Base-by-base conservation (phyloP, 2,329 filamentous ascomycete genomes). In the Colletotrichum destructivum region DNA sequence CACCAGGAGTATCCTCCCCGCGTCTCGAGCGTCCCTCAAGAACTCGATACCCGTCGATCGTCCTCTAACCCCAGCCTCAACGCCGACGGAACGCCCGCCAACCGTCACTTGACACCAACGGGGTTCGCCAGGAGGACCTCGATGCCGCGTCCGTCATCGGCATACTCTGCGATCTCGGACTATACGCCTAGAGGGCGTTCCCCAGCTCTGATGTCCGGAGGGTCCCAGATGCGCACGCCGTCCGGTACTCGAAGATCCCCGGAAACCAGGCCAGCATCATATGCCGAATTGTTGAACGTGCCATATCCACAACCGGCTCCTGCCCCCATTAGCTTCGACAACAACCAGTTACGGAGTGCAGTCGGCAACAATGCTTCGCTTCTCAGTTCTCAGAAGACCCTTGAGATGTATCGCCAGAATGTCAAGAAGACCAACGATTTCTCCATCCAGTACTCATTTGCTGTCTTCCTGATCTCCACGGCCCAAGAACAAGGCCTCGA, bases 351-450 rank as follows among this genome's bases (percentile, higher is more conserved):
- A 60, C 92, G 94, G 72, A 91, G 88, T 67, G 91, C 90, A 18
- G 91, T 99, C 31, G 96, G 96, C 55, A 93, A 90, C 79, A 97
- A 97, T 84, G 96, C 96, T 4, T 98, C 95, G 23, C 87, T 99
- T 15, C 88, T 99, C 40, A 95, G 94, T 78, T 92, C 94, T 44
- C 94, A 96, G 79, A 95, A 98, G 83, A 99, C 96, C 2, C 89
- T 99, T 60, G 95, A 98, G 66, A 98, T 98, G 96, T 99, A 99
- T 81, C 90, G 96, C 55, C 92, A 93, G 66, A 99, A 98, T 78
- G 94, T 98, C 70, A 98, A 98, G 85, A 99, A 99, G 85, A 97
- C 96, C 3, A 96, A 93, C 74, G 95, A 98, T 81, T 88, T 92
- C 18, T 92, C 93, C 4, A 93, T 97, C 44, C 95, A 98, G 81